Conservation (phyloP, 441 rosid species). For the Gossypium gossypioides region DNA sequence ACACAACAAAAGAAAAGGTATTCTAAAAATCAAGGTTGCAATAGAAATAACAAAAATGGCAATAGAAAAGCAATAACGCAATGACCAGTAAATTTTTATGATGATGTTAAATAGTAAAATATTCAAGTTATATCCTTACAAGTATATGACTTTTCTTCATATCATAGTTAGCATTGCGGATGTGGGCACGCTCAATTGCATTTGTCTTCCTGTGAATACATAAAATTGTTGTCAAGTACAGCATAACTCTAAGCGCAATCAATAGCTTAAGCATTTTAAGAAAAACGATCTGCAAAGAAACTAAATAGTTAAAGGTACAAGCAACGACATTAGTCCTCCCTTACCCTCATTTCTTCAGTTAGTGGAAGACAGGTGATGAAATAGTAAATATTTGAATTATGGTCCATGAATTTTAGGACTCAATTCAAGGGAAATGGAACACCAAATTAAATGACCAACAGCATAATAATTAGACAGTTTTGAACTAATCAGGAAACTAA, state of each 20-base stretch:
- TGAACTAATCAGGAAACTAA: background rate
- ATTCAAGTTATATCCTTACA: conserved; percentile 34
- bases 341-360: background rate
- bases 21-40: background rate
- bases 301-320: conserved; percentile 9
- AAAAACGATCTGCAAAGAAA: background rate
- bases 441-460: background rate
- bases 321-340: background rate
- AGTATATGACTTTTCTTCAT: conserved; percentile 54
- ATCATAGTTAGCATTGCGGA: conserved; percentile 58
- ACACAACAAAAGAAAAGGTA: background rate
- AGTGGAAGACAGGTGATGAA: background rate
- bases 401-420: background rate
- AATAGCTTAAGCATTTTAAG: background rate
- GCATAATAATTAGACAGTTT: background rate
- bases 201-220: conserved; percentile 52
- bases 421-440: background rate
- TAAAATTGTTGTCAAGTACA: conserved; percentile 9
- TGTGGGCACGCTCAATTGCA: conserved; percentile 60
- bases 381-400: background rate
- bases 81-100: background rate
- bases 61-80: background rate
- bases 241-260: background rate
- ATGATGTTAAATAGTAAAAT: background rate
- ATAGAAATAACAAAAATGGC: background rate